Conservation (phyloP, 2,329 filamentous ascomycete species). For the Paecilomyces niveus region DNA sequence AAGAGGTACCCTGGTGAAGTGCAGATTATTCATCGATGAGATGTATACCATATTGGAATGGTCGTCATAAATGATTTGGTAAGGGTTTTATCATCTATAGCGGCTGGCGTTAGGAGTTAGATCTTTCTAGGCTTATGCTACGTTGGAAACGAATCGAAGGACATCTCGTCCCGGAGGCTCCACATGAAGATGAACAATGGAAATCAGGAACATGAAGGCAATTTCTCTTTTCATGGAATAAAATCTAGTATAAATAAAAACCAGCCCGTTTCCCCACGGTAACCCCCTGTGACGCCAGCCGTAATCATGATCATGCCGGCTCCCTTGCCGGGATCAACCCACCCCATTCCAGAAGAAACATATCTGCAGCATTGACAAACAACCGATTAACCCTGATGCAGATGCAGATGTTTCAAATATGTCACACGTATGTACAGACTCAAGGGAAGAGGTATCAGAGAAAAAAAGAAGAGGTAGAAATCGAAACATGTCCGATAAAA, state of each 20-base stretch:
- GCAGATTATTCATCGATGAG: constrained; percentile 40
- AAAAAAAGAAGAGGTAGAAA: neutral
- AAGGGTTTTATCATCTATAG: too few relatives aligned
- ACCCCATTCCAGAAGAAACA: neutral
- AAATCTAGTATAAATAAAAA: neutral
- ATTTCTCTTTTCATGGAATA: neutral
- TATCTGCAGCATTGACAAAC: neutral
- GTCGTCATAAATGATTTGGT: neutral
- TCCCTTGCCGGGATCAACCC: neutral
- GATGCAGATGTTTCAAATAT: neutral
- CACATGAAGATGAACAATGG: neutral
- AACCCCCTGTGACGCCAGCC: neutral
- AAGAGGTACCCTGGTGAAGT: constrained; percentile 39
- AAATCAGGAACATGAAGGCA: neutral
- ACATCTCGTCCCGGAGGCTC: neutral
- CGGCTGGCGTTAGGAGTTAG: too few relatives aligned
- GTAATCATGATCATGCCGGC: neutral
- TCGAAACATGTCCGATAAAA: neutral
- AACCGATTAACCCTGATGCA: neutral
- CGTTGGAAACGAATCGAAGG: too few relatives aligned
- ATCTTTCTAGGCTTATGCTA: too few relatives aligned
- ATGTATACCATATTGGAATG: neutral
- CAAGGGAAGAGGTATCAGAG: neutral
- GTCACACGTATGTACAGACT: neutral
- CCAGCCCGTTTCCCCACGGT: neutral